Evolutionary conservation across 2,329 filamentous ascomycete genomes (phyloP), one percentile per base, ranked within the genome.

Genomic region (Cercospora citrullina): DNA sequence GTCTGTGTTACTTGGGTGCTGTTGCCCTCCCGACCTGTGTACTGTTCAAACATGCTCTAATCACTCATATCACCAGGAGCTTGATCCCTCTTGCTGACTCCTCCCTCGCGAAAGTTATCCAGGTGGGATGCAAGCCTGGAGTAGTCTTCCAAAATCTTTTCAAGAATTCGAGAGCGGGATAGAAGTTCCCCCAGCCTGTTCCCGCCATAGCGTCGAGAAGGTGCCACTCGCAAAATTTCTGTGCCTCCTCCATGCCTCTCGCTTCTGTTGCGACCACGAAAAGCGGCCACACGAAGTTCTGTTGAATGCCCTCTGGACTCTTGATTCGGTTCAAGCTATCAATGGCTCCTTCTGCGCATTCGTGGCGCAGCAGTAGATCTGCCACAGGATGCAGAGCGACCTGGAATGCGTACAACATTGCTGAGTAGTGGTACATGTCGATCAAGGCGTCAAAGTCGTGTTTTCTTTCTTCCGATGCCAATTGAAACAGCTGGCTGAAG

Each of bases 211-310:
- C 60, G 30, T 59, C 60, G 5, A 63, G 23, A 30, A 67, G 28
- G 9, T 63, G 45, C 14, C 39, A 18, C 51, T 63, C 60, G n/a
- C 55, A 63, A n/a, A 59, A 67, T 4, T 30, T 23, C 16, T 67
- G 60, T 30, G 62, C 23, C 12, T 63, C 60, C 33, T 51, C n/a
- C 55, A 58, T 16, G 7, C 60, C 60, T 16, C 48, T 21, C 1
- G 65, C 65, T 55, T 63, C 65, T 10, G 60, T 63, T 8, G 59
- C 60, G 14, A 63, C 39, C 12, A 67, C 59, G 26, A 63, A 67
- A 12, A 67, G 65, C n/a, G 60, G 65, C 65, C 60, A 67, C 16
- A 67, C 36, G 26, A 60, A 58, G 26, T 51, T 23, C 21, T 67
- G 59, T 18, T 66, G 59, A 23, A 63, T 63, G 28, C 51, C 60